Evolutionary conservation across 352 stramenopile genomes (phyloP), one percentile per base, ranked within the genome.

Genomic region (Globisporangium barbulae): DNA sequence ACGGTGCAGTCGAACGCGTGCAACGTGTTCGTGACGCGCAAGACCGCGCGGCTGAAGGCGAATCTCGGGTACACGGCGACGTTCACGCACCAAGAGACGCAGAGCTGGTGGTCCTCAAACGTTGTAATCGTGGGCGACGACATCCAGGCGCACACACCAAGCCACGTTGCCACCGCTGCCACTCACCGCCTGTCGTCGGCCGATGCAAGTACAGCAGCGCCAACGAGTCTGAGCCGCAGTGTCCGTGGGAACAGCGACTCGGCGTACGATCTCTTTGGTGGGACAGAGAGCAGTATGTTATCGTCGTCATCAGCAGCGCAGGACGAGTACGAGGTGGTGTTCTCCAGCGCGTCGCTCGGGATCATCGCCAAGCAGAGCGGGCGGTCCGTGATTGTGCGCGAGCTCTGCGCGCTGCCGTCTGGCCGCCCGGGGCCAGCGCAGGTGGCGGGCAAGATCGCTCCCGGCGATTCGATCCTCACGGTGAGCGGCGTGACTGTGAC

Each of bases 111-210:
- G 87, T 69, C 87, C n/a, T 76, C 78, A 12, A 80, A 93, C 61
- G 80, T 93, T 25, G 72, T 90, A 19, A 92, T 95, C 56, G 76
- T 95, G 5, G 83, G 87, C 21, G 87, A 95, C 41, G 87, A 95
- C 60, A 69, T 95, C 42, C 77, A 86, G 22, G 73, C 68, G n/a
- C 75, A 63, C 42, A 71, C 76, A 19, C 66, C 42, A 33, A 70
- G 64, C 31, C 35, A 61, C 28, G 17, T 39, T 30, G 22, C 8
- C 19, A 15, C 21, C 3, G 4, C n/a, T 22, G 44, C 31, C 5
- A 39, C 9, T 10, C n/a, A 21, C 7, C 31, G 19, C n/a, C 13
- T 41, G 30, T 47, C 53, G 33, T 45, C 28, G 10, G 54, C 28
- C 12, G 54, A 50, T 17, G 15, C 22, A 22, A 28, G 25, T 45